phyloP scores from a whole-genome alignment of 2,329 filamentous ascomycete species.

The Pseudocercospora fijiensis region DNA sequence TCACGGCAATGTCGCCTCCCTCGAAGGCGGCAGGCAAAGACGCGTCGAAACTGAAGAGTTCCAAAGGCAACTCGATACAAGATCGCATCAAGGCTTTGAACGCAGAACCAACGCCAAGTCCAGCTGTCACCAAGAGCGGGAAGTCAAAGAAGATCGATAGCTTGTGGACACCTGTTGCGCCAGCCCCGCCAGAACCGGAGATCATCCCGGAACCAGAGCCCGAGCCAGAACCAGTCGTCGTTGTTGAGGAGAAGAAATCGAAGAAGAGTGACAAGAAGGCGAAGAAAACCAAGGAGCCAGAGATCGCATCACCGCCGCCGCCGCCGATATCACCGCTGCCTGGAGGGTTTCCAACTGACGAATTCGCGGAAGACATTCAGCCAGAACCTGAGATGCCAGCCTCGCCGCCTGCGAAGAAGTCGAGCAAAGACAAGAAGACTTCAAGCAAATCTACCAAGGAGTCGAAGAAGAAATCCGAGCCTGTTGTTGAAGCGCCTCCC shows the following conservation, averaged over 20 bases:
- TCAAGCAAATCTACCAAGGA: conserved; percentile 19
- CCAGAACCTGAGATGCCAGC: conserved; percentile 23
- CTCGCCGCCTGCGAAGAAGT: conserved; percentile 25
- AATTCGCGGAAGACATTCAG: conserved; percentile 36
- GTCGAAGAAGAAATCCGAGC: conserved; percentile 32
- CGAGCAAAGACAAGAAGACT: conserved; percentile 30
- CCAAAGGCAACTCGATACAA: conserved; percentile 48
- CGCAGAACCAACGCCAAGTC: conserved; percentile 40
- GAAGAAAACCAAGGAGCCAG: conserved; percentile 26
- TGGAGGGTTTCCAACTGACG: conserved; percentile 50
- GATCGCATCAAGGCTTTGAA: conserved; percentile 54
- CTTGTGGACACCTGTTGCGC: conserved; percentile 16
- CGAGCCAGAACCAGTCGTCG: conserved; percentile 33
- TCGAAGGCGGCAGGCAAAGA: conserved; percentile 43
- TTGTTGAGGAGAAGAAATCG: conserved; percentile 30
- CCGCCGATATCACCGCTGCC: conserved; percentile 41
- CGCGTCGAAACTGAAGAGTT: conserved; percentile 45
- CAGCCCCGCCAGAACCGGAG: conserved; percentile 38
- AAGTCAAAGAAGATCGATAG: conserved; percentile 27
- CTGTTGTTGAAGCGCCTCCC: conserved; percentile 1
- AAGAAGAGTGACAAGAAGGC: conserved; percentile 28
- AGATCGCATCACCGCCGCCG: conserved; percentile 25
- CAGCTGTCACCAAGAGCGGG: conserved; percentile 37
- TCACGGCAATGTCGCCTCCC: conserved; percentile 41
- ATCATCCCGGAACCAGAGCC: conserved; percentile 25